A percentile compares a stretch with the other conserved stretches of the same genome.
phyloP scores from a whole-genome alignment of 805 yeast species.

The Metschnikowia drakensbergensis region DNA sequence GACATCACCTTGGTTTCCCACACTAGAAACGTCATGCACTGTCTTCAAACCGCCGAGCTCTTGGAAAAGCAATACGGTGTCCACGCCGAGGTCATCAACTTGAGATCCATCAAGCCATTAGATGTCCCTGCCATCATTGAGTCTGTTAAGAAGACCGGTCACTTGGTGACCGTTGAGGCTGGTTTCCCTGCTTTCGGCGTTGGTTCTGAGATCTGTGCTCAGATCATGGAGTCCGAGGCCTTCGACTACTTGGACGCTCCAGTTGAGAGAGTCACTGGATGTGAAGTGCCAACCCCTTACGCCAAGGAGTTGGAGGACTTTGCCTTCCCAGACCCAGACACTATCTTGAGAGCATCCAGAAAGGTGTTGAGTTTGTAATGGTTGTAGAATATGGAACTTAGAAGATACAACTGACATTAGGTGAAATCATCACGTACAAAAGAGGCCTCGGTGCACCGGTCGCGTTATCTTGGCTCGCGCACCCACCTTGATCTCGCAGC shows the following conservation, averaged over 20 bases:
- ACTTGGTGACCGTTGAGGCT: constrained; percentile 92
- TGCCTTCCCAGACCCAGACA: constrained; percentile 96
- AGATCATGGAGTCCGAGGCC: constrained; percentile 96
- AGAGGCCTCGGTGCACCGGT: neutral
- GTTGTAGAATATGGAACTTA: neutral
- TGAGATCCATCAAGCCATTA: constrained; percentile 95
- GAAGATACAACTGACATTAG: neutral
- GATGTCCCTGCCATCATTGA: constrained; percentile 82
- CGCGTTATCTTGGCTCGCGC: neutral
- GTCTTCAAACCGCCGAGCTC: constrained; percentile 85
- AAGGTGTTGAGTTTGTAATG: constrained; percentile 67
- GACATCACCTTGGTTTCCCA: constrained; percentile 89
- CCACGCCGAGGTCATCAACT: constrained; percentile 88
- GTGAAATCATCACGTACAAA: too few relatives aligned
- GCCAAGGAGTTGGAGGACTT: constrained; percentile 94
- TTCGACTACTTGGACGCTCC: constrained; percentile 98
- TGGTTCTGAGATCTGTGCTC: constrained; percentile 97
- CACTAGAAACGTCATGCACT: constrained; percentile 82
- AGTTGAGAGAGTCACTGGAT: constrained; percentile 97
- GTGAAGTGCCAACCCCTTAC: constrained; percentile 99
- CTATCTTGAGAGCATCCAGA: constrained; percentile 81
- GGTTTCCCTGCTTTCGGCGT: constrained; percentile 99
- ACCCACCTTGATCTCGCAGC: neutral
- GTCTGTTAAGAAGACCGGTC: constrained; percentile 94
- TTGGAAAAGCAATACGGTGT: constrained; percentile 83